phyloP scores from a whole-genome alignment of 2,329 filamentous ascomycete genomes.

The Trichophyton simii region DNA sequence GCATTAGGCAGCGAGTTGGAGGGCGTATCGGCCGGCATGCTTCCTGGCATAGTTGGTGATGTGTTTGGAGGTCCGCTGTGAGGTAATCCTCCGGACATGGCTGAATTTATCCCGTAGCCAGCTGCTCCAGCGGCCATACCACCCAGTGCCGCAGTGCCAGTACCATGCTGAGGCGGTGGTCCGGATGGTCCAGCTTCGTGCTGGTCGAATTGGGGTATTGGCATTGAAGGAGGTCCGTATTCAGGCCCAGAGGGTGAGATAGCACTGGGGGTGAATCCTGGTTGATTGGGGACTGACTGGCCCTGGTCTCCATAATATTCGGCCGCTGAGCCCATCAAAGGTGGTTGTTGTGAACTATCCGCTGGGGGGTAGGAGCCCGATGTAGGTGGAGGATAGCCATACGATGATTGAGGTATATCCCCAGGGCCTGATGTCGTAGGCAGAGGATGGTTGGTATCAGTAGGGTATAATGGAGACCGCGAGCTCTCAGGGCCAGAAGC shows the following conservation, averaged over 20 bases:
- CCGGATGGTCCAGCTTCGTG: constrained; percentile 23
- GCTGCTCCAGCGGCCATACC: constrained; percentile 16
- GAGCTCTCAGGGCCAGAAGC: neutral
- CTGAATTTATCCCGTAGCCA: constrained; percentile 32
- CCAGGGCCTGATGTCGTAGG: neutral
- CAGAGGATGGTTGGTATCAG: neutral
- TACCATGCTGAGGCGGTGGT: constrained; percentile 19
- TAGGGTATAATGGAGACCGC: neutral
- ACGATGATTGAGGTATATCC: neutral
- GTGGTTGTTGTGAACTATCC: constrained; percentile 7
- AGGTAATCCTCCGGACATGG: constrained; percentile 9
- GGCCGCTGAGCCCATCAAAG: constrained; percentile 40
- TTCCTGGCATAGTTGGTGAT: neutral
- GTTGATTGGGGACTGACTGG: constrained; percentile 46
- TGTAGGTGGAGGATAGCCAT: neutral
- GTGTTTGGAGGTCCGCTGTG: neutral
- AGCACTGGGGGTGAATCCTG: constrained; percentile 41
- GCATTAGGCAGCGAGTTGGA: neutral
- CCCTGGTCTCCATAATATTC: constrained; percentile 53
- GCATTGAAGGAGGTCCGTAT: constrained; percentile 45
- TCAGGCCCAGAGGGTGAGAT: constrained; percentile 41
- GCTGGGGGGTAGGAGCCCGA: neutral
- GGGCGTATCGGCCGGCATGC: neutral
- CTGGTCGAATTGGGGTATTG: constrained; percentile 38
- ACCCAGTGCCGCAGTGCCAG: constrained; percentile 47